Conservation (phyloP, 371 early-diverging fungal species). For the Mucor velutinosus region DNA sequence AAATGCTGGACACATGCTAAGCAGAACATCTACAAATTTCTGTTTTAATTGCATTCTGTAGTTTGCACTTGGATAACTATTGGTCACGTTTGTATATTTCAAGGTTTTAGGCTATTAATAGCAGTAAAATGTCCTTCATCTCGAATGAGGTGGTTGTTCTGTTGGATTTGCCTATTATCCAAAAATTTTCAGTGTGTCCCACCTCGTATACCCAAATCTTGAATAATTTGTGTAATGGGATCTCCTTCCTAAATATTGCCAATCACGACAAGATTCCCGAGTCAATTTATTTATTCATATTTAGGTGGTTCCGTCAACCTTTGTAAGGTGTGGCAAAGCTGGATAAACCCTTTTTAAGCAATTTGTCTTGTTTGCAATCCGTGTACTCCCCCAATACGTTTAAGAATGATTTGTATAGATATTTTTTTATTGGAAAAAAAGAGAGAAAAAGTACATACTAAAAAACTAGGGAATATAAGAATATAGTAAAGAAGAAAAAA, state of each 20-base stretch:
- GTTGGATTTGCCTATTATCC: neutral
- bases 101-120: neutral
- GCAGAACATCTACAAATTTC: too few species aligned
- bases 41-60: too few species aligned
- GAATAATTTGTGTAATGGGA: neutral
- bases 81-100: too few species aligned
- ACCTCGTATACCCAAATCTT: neutral
- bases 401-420: neutral
- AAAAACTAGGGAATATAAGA: neutral
- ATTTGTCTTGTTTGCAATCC: neutral
- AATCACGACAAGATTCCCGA: neutral
- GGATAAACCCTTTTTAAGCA: slow-evolving; percentile 11
- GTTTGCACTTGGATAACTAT: too few species aligned
- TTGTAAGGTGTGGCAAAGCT: slow-evolving; percentile 19
- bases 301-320: slow-evolving; percentile 13
- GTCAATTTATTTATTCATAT: neutral
- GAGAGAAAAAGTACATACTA: neutral
- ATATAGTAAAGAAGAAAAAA: neutral
- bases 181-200: neutral
- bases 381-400: neutral
- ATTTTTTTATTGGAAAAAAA: neutral
- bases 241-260: neutral
- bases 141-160: neutral
- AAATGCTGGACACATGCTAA: too few species aligned
- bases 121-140: neutral